Conservation (phyloP, 768 basidiomycete genomes). For the Rhizopogon vulgaris region DNA sequence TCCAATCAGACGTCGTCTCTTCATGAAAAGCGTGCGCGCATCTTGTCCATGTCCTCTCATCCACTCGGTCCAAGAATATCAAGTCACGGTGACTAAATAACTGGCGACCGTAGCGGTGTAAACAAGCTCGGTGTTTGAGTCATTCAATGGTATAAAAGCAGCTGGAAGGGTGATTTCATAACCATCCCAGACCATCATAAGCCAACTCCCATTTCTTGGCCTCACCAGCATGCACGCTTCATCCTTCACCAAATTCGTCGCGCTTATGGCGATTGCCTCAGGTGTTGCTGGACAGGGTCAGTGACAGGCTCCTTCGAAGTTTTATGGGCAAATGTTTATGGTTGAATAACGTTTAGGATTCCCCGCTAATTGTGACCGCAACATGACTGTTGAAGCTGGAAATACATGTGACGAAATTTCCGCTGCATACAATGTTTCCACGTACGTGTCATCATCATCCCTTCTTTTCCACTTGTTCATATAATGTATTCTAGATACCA, state of each 20-base stretch:
- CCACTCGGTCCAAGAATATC: background rate
- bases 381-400: conserved; percentile 41
- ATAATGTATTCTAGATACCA: conserved; percentile 45
- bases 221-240: conserved; percentile 14
- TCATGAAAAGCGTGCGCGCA: conserved; percentile 1
- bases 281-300: conserved; percentile 10
- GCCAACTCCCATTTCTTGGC: background rate
- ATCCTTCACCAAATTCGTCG: conserved; percentile 10
- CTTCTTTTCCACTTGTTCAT: background rate
- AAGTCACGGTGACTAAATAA: background rate
- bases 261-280: background rate
- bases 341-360: background rate
- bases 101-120: background rate
- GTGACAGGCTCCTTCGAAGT: conserved; percentile 1
- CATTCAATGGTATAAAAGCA: conserved; percentile 15
- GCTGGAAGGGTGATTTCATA: background rate
- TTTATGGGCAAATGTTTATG: background rate
- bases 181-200: background rate
- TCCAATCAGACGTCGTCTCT: background rate
- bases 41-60: background rate
- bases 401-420: conserved; percentile 57
- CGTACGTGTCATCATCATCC: conserved; percentile 26
- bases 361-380: conserved; percentile 39
- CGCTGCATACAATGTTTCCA: conserved; percentile 39
- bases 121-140: too few relatives aligned